Percentiles rank a stretch among this genome's conserved stretches.
Evolutionary conservation across 768 basidiomycete genomes (phyloP).

Genomic region (Agaricus subrufescens): DNA sequence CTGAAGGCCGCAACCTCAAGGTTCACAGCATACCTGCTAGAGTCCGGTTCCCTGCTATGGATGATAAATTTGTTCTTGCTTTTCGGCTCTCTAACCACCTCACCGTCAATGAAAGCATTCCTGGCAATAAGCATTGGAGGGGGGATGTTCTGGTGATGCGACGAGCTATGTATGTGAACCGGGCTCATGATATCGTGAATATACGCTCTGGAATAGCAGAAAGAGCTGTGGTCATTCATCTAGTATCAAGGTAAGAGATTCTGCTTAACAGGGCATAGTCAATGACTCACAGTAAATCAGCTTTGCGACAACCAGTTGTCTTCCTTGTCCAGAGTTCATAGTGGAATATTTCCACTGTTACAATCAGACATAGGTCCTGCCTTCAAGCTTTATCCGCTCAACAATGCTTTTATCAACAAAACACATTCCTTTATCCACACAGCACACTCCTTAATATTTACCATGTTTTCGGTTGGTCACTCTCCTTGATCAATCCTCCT

Average conservation of each 20-base stretch:
- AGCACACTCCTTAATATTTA: too few relatives aligned
- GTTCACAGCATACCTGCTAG: background rate
- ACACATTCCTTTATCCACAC: too few relatives aligned
- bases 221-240: background rate
- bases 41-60: background rate
- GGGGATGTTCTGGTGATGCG: background rate
- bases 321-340: too few relatives aligned
- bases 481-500: too few relatives aligned
- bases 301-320: too few relatives aligned
- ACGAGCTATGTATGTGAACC: background rate
- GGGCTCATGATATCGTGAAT: background rate
- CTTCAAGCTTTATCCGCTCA: too few relatives aligned
- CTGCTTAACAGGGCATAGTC: too few relatives aligned
- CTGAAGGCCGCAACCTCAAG: background rate
- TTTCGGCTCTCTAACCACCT: background rate
- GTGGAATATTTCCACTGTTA: too few relatives aligned
- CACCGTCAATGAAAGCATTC: background rate
- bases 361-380: too few relatives aligned
- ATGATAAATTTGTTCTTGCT: background rate
- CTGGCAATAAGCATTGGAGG: background rate
- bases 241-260: background rate
- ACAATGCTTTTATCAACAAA: too few relatives aligned
- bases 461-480: too few relatives aligned
- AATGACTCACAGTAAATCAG: too few relatives aligned
- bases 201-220: background rate